These are phyloP conservation scores for Ophiostoma sp. DNA, from an alignment of 2,329 filamentous ascomycete genomes.

Conservation along the genomic window DNA sequence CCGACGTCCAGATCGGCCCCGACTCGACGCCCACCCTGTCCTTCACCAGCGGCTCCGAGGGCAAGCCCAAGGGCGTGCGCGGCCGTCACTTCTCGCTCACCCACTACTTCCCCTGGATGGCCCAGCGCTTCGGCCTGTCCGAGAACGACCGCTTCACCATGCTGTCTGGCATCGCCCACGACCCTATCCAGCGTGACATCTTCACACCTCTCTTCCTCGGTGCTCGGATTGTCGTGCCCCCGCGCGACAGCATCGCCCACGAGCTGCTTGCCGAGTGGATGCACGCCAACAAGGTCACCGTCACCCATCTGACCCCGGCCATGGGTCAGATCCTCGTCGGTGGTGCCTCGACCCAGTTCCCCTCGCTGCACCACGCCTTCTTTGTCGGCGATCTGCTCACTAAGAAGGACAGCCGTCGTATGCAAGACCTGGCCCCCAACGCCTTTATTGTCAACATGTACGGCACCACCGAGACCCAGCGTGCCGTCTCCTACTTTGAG, in stretches of 20 bases:
- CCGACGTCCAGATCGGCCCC: constrained; percentile 71
- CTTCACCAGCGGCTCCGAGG: constrained; percentile 71
- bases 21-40: constrained; percentile 73
- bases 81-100: constrained; percentile 82
- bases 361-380: constrained; percentile 70
- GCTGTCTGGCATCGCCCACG: constrained; percentile 78
- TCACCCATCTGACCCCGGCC: constrained; percentile 86
- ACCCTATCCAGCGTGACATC: constrained; percentile 62
- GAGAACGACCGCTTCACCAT: constrained; percentile 72
- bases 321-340: constrained; percentile 96
- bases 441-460: constrained; percentile 79
- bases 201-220: constrained; percentile 88
- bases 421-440: constrained; percentile 72
- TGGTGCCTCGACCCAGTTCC: constrained; percentile 70
- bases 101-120: constrained; percentile 93
- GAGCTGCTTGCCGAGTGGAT: constrained; percentile 89
- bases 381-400: constrained; percentile 90
- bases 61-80: constrained; percentile 76
- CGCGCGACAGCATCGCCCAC: constrained; percentile 77
- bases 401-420: constrained; percentile 68
- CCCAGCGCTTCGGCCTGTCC: constrained; percentile 68
- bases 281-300: constrained; percentile 64
- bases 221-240: constrained; percentile 70
- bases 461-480: constrained; percentile 78
- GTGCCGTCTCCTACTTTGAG: constrained; percentile 77